Conservation (phyloP, 1,139 yeast species). For the Lizanozyma gosingica region DNA sequence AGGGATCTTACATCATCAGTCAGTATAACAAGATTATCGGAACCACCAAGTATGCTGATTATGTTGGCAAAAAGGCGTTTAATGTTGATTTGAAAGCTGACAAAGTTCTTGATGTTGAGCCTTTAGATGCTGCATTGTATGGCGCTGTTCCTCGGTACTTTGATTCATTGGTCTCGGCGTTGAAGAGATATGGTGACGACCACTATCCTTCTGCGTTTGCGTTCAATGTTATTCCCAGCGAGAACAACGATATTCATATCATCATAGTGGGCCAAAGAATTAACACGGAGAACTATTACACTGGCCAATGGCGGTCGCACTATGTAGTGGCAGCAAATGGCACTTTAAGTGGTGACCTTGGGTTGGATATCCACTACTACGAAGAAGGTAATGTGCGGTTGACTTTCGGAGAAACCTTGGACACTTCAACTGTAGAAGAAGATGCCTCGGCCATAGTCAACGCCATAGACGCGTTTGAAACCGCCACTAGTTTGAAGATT, state of each 20-base stretch:
- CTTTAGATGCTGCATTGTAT: slow-evolving; percentile 15
- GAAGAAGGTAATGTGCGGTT: slow-evolving; percentile 94
- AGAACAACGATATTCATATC: slow-evolving; percentile 18
- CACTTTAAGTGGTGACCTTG: slow-evolving; percentile 43
- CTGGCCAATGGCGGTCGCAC: slow-evolving; percentile 79
- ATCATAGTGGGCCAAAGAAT: slow-evolving; percentile 65
- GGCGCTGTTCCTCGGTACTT: slow-evolving; percentile 20
- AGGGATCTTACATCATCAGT: slow-evolving; percentile 32
- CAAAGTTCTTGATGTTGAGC: slow-evolving; percentile 44
- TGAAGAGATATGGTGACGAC: slow-evolving; percentile 34
- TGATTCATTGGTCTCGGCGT: slow-evolving; percentile 19
- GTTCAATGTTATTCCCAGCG: slow-evolving; percentile 31
- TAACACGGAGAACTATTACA: slow-evolving; percentile 75
- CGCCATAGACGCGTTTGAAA: slow-evolving; percentile 52
- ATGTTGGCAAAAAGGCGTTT: slow-evolving; percentile 40
- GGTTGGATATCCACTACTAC: slow-evolving; percentile 78
- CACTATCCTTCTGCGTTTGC: slow-evolving; percentile 49
- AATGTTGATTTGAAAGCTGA: slow-evolving; percentile 48
- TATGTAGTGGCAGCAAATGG: slow-evolving; percentile 38
- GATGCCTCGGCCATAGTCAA: slow-evolving; percentile 32
- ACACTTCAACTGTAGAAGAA: slow-evolving; percentile 9
- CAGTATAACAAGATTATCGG: slow-evolving; percentile 8
- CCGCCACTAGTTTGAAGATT: slow-evolving; percentile 48
- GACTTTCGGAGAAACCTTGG: slow-evolving; percentile 41
- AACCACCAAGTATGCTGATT: slow-evolving; percentile 39